phyloP scores from a whole-genome alignment of 2,329 filamentous ascomycete species.

The Endoconidiophora laricicola region DNA sequence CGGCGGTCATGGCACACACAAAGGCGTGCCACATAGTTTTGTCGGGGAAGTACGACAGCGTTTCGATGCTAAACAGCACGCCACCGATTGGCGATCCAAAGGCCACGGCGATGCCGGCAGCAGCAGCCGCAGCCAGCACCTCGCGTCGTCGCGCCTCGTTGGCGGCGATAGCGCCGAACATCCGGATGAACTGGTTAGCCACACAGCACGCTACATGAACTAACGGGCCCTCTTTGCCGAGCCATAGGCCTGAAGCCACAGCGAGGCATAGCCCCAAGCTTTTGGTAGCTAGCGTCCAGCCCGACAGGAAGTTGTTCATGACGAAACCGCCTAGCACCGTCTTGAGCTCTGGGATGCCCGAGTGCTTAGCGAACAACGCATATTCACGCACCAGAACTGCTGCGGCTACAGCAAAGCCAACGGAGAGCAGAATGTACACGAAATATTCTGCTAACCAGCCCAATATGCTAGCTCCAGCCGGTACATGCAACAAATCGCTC shows the following conservation, averaged over 20 bases:
- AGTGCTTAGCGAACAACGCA: constrained; percentile 78
- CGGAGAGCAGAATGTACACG: constrained; percentile 72
- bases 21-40: constrained; percentile 99
- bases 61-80: constrained; percentile 87
- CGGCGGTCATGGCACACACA: constrained; percentile 97
- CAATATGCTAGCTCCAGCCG: constrained; percentile 26
- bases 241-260: constrained; percentile 87
- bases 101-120: constrained; percentile 81
- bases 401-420: constrained; percentile 63
- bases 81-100: constrained; percentile 90
- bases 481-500: constrained; percentile 50
- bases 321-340: constrained; percentile 88
- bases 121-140: constrained; percentile 79
- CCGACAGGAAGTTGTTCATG: constrained; percentile 69
- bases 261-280: constrained; percentile 78
- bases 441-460: constrained; percentile 75
- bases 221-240: constrained; percentile 87
- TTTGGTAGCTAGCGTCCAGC: constrained; percentile 80
- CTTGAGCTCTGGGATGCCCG: constrained; percentile 95
- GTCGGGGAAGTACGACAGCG: constrained; percentile 93
- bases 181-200: constrained; percentile 82
- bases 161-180: constrained; percentile 61
- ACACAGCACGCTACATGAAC: constrained; percentile 97
- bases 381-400: constrained; percentile 70
- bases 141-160: constrained; percentile 95